Percentiles rank a stretch among this genome's conserved stretches.
phyloP scores from a whole-genome alignment of 306 rosid species.

The apple (Malus domestica) region DNA sequence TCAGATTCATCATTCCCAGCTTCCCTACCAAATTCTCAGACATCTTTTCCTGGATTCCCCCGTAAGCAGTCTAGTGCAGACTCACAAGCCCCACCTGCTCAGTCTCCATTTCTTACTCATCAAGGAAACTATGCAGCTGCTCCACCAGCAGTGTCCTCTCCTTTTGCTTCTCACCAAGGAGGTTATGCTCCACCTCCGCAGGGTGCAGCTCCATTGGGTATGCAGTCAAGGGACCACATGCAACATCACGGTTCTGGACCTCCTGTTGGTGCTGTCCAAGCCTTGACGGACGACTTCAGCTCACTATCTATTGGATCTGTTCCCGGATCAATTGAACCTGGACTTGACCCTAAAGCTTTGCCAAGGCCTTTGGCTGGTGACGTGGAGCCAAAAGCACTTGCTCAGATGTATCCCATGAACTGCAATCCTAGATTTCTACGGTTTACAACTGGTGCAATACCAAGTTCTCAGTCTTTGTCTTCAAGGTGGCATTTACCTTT shows the following conservation, averaged over 20 bases:
- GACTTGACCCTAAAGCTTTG: constrained; percentile 62
- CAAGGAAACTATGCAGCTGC: constrained; percentile 49
- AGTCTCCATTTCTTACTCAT: constrained; percentile 45
- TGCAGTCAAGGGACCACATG: constrained; percentile 47
- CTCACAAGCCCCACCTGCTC: constrained; percentile 47
- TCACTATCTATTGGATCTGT: constrained; percentile 75
- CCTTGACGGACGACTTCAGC: constrained; percentile 78
- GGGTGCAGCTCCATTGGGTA: constrained; percentile 50
- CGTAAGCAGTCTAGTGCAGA: constrained; percentile 46
- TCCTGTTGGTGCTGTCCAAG: constrained; percentile 59
- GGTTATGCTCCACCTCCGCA: constrained; percentile 53
- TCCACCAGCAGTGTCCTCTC: constrained; percentile 36
- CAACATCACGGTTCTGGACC: constrained; percentile 56
- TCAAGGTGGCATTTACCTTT: constrained; percentile 99
- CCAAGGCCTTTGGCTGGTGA: constrained; percentile 94
- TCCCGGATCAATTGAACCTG: constrained; percentile 80
- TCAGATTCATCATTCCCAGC: constrained; percentile 40
- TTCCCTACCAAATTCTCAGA: constrained; percentile 42
- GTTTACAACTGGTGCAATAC: constrained; percentile 78
- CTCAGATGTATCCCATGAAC: constrained; percentile 58
- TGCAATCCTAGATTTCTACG: constrained; percentile 73
- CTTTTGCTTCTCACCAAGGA: constrained; percentile 55
- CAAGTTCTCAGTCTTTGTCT: constrained; percentile 89
- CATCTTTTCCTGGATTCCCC: constrained; percentile 67
- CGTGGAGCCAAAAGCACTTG: constrained; percentile 54